Evolutionary conservation across 1,284 basidiomycete genomes (phyloP), one percentile per base, ranked within the genome.

Genomic region (Entoloma clypeatum): DNA sequence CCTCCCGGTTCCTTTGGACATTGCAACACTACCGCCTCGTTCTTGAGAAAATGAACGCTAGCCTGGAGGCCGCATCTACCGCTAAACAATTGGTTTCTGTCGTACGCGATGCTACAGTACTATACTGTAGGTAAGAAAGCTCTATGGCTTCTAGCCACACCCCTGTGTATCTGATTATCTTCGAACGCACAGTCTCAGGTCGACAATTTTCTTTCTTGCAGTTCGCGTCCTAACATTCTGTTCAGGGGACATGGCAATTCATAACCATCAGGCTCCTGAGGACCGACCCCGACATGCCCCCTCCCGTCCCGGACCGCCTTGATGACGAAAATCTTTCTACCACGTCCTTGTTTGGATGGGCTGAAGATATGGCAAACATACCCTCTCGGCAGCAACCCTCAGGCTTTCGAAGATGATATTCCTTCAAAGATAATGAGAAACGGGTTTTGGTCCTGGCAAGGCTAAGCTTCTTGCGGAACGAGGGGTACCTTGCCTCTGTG

Each of bases 241-340:
- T 5, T 33, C 18, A 45, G 38, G 34, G 43, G 17, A 39, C 43
- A 36, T 39, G 46, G 43, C 40, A 45, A 45, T 45, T 44, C 26
- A 32, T 31, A 25, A 29, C 38, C 6, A 14, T 25, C 5, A 28
- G 41, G 13, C 27, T 41, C 17, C 21, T 34, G n/a, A 7, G 28
- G 18, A 14, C 16, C 10, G 5, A 4, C 10, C 3, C 2, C 2
- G 23, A 36, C 18, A 18, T 13, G 10, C n/a, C 7, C 16, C 34
- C 21, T 2, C 30, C 27, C 4, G 21, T 32, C 5, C 36, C 34
- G 22, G 23, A 41, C 9, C 48, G 34, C 2, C 13, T 36, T 7
- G 45, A 49, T 33, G 41, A 41, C 13, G 21, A 40, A 4, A 49
- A 25, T 46, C 47, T 7, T 49, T 46, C 28, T 28, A 41, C 33